These are phyloP conservation scores for Xylariaceae sp. DNA, from an alignment of 2,329 filamentous ascomycete species.

Conservation along the genomic window DNA sequence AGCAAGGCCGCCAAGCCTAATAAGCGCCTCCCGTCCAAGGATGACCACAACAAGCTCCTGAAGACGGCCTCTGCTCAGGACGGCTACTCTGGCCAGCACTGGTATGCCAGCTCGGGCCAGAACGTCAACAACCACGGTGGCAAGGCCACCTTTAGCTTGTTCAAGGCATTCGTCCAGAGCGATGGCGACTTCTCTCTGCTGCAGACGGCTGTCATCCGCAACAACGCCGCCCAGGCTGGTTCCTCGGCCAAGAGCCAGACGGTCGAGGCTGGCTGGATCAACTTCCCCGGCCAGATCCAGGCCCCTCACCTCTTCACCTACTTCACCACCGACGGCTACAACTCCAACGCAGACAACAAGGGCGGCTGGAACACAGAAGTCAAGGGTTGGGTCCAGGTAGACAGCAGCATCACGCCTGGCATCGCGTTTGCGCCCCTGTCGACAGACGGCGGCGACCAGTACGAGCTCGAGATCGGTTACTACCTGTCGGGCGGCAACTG, in stretches of 20 bases:
- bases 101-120: slow-evolving; percentile 16
- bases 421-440: slow-evolving; percentile 12
- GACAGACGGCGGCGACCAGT: slow-evolving; percentile 10
- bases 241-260: slow-evolving; percentile 8
- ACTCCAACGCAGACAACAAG: slow-evolving; percentile 10
- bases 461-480: slow-evolving; percentile 18
- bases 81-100: slow-evolving; percentile 10
- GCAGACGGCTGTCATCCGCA: slow-evolving; percentile 15
- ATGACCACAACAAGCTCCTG: not conserved
- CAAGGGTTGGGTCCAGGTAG: slow-evolving; percentile 15
- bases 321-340: slow-evolving; percentile 18
- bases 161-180: slow-evolving; percentile 10
- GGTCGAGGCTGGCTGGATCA: slow-evolving; percentile 18
- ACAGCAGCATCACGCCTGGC: slow-evolving; percentile 11
- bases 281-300: slow-evolving; percentile 10
- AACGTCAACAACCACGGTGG: slow-evolving; percentile 12
- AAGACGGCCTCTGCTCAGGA: slow-evolving; percentile 3
- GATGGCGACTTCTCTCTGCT: slow-evolving; percentile 15
- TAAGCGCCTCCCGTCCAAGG: slow-evolving; percentile 10
- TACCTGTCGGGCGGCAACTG: slow-evolving; percentile 14
- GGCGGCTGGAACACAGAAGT: slow-evolving; percentile 16
- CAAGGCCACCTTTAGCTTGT: slow-evolving; percentile 17
- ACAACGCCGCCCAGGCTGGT: slow-evolving; percentile 4
- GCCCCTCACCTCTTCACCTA: slow-evolving; percentile 16
- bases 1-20: not conserved